Base-by-base conservation (phyloP, 1,284 basidiomycete species). In the Trametes sp. region DNA sequence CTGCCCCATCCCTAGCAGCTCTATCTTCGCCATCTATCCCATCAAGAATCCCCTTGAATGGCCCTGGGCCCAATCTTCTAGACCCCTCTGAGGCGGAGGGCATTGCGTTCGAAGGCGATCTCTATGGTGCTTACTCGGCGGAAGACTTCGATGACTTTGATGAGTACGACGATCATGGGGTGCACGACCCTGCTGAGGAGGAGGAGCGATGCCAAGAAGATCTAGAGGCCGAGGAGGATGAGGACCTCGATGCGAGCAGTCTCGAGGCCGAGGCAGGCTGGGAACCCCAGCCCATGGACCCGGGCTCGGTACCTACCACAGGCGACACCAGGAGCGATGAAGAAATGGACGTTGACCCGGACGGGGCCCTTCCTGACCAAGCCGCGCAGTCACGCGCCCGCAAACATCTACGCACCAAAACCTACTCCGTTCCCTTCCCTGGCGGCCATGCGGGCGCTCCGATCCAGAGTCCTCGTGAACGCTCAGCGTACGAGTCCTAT, bases 61-160 rank as follows among this genome's bases (percentile, higher is more conserved):
- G n/a, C n/a, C n/a, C n/a, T n/a, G n/a, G n/a, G n/a, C n/a, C n/a
- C n/a, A n/a, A n/a, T n/a, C n/a, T n/a, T n/a, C n/a, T n/a, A n/a
- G n/a, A n/a, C n/a, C n/a, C n/a, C n/a, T n/a, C n/a, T n/a, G n/a
- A n/a, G n/a, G n/a, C n/a, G n/a, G n/a, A n/a, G n/a, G n/a, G n/a
- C n/a, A n/a, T n/a, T n/a, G n/a, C n/a, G n/a, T 49, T 49, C 48
- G 48, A 49, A 10, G 48, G 48, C 28, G 48, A 49, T 29, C 24
- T 33, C 29, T 49, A 21, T 11, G 48, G 48, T 1, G 4, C 28
- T 31, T 49, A 49, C 48, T 49, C 28, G 8, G 29, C 14, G 4
- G 48, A 49, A 5, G 48, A 49, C 13, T 49, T 49, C 29, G 48
- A 49, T 29, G 48, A 49, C 28, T 49, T 21, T 11, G 48, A 49